These are phyloP conservation scores for Penicillium nucicola DNA, from an alignment of 495 filamentous ascomycete species.

Conservation along the genomic window DNA sequence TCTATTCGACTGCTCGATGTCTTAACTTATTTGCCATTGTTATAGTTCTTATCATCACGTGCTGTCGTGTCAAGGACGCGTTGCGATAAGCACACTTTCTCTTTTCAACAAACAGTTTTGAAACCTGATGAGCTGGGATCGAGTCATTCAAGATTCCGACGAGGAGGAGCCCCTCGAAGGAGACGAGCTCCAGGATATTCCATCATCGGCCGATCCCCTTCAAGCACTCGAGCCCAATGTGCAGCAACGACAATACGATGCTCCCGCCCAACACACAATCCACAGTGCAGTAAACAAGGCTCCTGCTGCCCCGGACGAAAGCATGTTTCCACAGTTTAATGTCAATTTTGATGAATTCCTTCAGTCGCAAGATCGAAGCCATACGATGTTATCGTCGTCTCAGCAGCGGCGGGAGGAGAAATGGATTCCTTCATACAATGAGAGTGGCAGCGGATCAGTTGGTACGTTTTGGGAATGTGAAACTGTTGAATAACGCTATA, in stretches of 20 bases:
- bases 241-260: conserved; percentile 13
- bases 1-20: too few relatives aligned
- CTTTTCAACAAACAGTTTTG: conserved; percentile 2
- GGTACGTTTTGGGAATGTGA: conserved; percentile 20
- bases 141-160: conserved; percentile 51
- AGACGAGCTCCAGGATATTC: conserved; percentile 11
- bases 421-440: conserved; percentile 33
- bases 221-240: conserved; percentile 9
- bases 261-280: conserved; percentile 10
- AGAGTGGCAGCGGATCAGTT: conserved; percentile 30
- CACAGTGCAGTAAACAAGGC: conserved; percentile 7
- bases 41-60: conserved; percentile 34
- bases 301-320: conserved; percentile 2
- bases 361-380: conserved; percentile 28
- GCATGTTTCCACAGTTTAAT: conserved; percentile 14
- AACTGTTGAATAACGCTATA: neutral
- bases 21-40: neutral
- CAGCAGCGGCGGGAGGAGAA: conserved; percentile 39
- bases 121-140: conserved; percentile 30
- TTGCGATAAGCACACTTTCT: conserved; percentile 14
- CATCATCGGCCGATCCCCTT: conserved; percentile 18
- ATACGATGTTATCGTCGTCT: conserved; percentile 22
- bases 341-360: conserved; percentile 43
- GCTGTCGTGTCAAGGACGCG: conserved; percentile 30
- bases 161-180: conserved; percentile 42